Evolutionary conservation across 768 basidiomycete species (phyloP).

Genomic region (Lentinula lateritia): DNA sequence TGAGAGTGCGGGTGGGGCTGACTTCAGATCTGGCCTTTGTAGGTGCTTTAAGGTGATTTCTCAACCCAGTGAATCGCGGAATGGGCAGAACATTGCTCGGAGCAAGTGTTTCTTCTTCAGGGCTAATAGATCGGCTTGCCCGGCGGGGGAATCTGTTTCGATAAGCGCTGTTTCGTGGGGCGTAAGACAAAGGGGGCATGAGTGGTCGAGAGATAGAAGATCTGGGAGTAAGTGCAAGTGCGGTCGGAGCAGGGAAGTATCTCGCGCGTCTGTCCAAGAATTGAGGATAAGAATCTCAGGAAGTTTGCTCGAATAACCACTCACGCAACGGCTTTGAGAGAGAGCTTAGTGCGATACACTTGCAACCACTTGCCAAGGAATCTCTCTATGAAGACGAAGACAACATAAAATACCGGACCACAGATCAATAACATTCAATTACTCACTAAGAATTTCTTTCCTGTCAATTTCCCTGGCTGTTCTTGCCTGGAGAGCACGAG

Average conservation of each 20-base stretch:
- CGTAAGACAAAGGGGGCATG: slow-evolving; percentile 7
- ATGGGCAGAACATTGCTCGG: slow-evolving; percentile 7
- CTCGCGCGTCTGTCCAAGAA: slow-evolving; percentile 61
- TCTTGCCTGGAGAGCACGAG: slow-evolving; percentile 59
- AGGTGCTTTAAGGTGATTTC: slow-evolving; percentile 9
- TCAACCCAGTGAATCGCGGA: neutral
- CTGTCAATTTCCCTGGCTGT: slow-evolving; percentile 60
- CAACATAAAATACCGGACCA: slow-evolving; percentile 4
- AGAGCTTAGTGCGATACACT: slow-evolving; percentile 61
- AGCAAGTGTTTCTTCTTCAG: slow-evolving; percentile 11
- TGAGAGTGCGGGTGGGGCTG: slow-evolving; percentile 25
- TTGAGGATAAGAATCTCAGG: neutral
- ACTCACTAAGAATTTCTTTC: slow-evolving; percentile 52
- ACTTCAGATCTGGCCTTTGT: slow-evolving; percentile 20
- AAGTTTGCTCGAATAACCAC: slow-evolving; percentile 23
- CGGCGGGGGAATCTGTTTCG: slow-evolving; percentile 26
- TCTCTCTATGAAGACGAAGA: slow-evolving; percentile 31
- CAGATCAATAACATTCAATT: neutral
- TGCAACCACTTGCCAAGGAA: slow-evolving; percentile 65
- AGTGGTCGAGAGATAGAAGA: slow-evolving; percentile 16
- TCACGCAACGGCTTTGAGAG: slow-evolving; percentile 80
- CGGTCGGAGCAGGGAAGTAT: slow-evolving; percentile 67
- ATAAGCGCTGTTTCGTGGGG: slow-evolving; percentile 19
- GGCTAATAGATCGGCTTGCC: slow-evolving; percentile 14
- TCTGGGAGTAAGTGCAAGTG: slow-evolving; percentile 30